Percentiles rank a stretch among this genome's conserved stretches.
Conservation (phyloP, 768 basidiomycete species). For the Tylopilus balloui region DNA sequence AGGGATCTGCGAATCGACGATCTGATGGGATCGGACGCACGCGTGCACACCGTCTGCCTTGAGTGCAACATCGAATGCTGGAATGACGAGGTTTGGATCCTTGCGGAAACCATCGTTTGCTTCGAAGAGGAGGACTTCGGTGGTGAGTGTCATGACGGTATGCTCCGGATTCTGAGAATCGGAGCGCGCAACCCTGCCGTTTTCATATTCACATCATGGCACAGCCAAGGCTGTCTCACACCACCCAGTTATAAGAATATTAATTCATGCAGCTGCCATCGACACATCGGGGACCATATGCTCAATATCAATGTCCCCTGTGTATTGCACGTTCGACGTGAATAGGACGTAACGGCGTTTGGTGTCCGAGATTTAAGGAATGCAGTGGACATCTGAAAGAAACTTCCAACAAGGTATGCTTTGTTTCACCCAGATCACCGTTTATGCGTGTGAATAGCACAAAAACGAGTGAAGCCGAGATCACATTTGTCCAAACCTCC, state of each 20-base stretch:
- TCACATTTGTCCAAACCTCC: neutral
- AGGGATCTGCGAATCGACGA: neutral
- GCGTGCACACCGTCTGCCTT: constrained; percentile 5
- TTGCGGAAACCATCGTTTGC: constrained; percentile 7
- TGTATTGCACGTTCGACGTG: no score
- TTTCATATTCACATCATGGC: neutral
- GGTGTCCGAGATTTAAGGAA: neutral
- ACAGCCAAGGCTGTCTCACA: neutral
- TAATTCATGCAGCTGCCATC: neutral
- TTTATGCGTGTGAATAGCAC: no score
- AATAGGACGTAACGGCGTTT: neutral
- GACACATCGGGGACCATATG: no score
- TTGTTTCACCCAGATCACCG: no score
- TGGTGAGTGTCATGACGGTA: constrained; percentile 12
- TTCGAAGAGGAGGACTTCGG: constrained; percentile 22
- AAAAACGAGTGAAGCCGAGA: no score
- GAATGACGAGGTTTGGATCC: neutral
- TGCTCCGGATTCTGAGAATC: neutral
- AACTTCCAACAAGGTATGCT: no score
- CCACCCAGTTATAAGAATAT: neutral
- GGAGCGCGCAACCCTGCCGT: neutral
- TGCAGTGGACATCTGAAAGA: neutral
- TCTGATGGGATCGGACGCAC: constrained; percentile 12
- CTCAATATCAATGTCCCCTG: no score
- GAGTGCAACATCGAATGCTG: constrained; percentile 10